Base-by-base conservation (phyloP, 2,329 filamentous ascomycete species). In the Cladosporium cucumerinum region DNA sequence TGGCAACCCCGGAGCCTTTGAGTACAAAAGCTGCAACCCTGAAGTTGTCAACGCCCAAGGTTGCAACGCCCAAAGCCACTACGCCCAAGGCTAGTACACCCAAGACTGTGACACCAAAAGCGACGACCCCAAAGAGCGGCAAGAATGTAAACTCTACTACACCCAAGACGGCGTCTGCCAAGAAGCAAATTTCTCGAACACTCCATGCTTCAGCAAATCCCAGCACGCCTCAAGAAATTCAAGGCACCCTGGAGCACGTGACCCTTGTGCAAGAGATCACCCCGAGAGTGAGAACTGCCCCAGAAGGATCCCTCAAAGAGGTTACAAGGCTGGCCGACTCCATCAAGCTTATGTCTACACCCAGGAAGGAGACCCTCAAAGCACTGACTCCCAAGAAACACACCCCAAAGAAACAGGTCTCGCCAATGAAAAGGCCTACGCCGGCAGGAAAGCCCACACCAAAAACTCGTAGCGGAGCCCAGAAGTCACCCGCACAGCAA, bases 341-440 rank as follows among this genome's bases (percentile, higher is more conserved):
- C 43, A 81, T 83, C 70, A 82, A 79, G 65, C 72, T 81, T 18
- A 75, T 83, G 59, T 80, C 79, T 0, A 83, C 81, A 0, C 81
- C 81, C 5, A 73, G 81, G 52, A 83, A 83, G 67, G 80, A 82
- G 65, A 75, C 75, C 5, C 67, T 74, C 36, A 74, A 72, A 63
- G 67, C 76, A 21, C 67, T 75, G 11, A 82, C 81, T 16, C 81
- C 81, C 2, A 77, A 73, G 46, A 76, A 76, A 61, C 72, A 73
- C 36, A 68, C 71, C 7, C 69, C 72, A 12, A 76, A 77, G 28
- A 76, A 78, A 65, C 79, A 79, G 62, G 64, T 72, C 14, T 81
- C 78, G 16, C 79, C 80, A 8, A 76, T 75, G 62, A 78, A 77
- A 64, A 76, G 77, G 62, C 75, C 75, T 2, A 78, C 79, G 10